Base-by-base conservation (phyloP, 768 basidiomycete species). In the Serpula lacrymans region DNA sequence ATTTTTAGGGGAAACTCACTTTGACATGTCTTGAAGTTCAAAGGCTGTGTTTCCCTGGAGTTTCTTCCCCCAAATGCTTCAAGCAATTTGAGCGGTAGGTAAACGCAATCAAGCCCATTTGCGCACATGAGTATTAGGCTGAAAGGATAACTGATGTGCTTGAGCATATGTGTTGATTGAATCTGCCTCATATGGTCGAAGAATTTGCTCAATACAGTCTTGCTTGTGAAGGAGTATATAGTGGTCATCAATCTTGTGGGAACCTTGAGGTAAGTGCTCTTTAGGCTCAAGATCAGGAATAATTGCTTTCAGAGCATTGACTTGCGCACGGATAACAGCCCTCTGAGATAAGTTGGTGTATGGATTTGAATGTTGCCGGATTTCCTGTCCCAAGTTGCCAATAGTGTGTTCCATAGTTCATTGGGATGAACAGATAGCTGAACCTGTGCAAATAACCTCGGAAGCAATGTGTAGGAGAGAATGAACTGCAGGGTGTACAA, bases 401-500 rank as follows among this genome's bases (percentile, higher is more conserved):
- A n/a, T n/a, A n/a, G n/a, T n/a, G n/a, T n/a, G n/a, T n/a, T n/a
- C n/a, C n/a, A n/a, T n/a, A n/a, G 22, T 48, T 50, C 53, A 63
- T 28, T 62, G 58, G 6, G 60, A 32, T 26, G 47, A 47, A 8
- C 34, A 42, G n/a, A 33, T 37, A 9, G 37, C 33, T 0, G 57
- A 55, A 2, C 62, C 58, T 13, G 46, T 36, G 3, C 53, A 43
- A 14, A 37, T 17, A n/a, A 45, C 48, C 34, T 63, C 55, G 1
- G 26, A n/a, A 10, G 45, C 46, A 14, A 53, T 3, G 45, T 65
- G 63, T 2, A 29, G 16, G 10, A 51, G 20, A 4, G 39, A 28
- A 42, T 65, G 62, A 14, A 60, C 40, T 20, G 40, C 42, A 6
- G 48, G 62, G 2, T 46, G 44, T 10, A 52, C 40, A 36, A 65